Evolutionary conservation across 352 stramenopile genomes (phyloP).

Genomic region (Phytophthora chlamydospora): DNA sequence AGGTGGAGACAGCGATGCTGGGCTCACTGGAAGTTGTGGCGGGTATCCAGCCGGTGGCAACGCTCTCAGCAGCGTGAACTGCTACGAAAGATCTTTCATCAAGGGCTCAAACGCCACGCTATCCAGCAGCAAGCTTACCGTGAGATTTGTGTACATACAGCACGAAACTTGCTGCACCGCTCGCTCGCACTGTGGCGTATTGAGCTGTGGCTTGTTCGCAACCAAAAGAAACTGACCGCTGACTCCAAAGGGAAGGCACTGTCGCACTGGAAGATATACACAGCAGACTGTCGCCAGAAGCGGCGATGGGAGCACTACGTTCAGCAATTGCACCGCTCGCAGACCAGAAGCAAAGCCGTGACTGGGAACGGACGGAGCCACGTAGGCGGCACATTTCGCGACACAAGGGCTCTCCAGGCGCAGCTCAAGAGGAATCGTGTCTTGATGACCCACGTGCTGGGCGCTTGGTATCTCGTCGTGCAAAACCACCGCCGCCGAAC

Average conservation of each 20-base stretch:
- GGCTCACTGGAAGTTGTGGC: constrained; percentile 33
- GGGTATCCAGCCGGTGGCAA: constrained; percentile 23
- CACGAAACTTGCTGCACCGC: constrained; percentile 17
- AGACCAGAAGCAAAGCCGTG: constrained; percentile 13
- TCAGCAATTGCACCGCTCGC: constrained; percentile 34
- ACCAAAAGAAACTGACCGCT: constrained; percentile 15
- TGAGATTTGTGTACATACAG: constrained; percentile 19
- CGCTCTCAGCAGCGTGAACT: constrained; percentile 7
- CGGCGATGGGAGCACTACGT: constrained; percentile 32
- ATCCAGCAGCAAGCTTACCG: constrained; percentile 33
- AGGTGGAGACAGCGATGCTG: constrained; percentile 27
- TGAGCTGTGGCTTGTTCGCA: constrained; percentile 28
- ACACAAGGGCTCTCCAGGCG: constrained; percentile 30
- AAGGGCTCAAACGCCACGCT: constrained; percentile 25
- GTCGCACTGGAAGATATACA: constrained; percentile 23
- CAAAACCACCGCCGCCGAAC: constrained; percentile 14
- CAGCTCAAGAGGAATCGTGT: constrained; percentile 32
- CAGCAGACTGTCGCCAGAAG: constrained; percentile 31
- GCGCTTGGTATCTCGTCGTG: constrained; percentile 34
- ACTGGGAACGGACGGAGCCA: constrained; percentile 5
- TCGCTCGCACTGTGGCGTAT: constrained; percentile 28
- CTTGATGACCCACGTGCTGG: constrained; percentile 38
- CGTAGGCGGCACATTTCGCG: constrained; percentile 9
- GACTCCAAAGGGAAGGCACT: constrained; percentile 20
- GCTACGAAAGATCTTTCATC: constrained; percentile 16